Percentiles rank a stretch among this genome's conserved stretches.
phyloP scores from a whole-genome alignment of 345 rosid species.

The Arabidopsis arenosa region DNA sequence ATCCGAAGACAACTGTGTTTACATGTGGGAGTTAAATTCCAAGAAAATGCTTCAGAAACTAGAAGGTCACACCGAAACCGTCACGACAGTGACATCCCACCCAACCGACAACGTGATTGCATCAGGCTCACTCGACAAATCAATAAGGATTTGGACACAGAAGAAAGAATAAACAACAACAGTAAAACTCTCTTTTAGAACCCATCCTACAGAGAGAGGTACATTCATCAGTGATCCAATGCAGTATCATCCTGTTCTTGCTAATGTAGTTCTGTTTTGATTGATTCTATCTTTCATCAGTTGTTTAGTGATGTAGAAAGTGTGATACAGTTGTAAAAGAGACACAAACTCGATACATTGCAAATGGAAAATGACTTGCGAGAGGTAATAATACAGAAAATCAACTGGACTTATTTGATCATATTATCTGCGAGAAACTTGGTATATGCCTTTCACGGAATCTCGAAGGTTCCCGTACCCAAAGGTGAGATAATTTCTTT shows the following conservation, averaged over 20 bases:
- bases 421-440: no score
- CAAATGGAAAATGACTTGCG: conserved; percentile 12
- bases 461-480: no score
- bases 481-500: no score
- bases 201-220: background rate
- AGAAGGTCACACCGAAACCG: conserved; percentile 86
- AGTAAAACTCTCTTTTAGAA: background rate
- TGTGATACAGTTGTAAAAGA: conserved; percentile 21
- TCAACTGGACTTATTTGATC: no score
- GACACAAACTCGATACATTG: conserved; percentile 11
- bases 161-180: conserved; percentile 45
- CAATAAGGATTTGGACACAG: conserved; percentile 81
- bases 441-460: no score
- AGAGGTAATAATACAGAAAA: no score
- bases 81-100: conserved; percentile 80
- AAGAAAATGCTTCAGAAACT: conserved; percentile 79
- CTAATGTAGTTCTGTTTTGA: background rate
- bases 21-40: conserved; percentile 87
- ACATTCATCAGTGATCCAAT: background rate
- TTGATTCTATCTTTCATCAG: background rate
- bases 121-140: conserved; percentile 83
- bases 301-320: conserved; percentile 19
- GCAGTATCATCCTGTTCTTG: background rate
- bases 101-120: conserved; percentile 78
- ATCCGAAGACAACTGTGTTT: conserved; percentile 79